Evolutionary conservation across 495 filamentous ascomycete genomes (phyloP), one percentile per base, ranked within the genome.

Genomic region (Aspergillus steynii): DNA sequence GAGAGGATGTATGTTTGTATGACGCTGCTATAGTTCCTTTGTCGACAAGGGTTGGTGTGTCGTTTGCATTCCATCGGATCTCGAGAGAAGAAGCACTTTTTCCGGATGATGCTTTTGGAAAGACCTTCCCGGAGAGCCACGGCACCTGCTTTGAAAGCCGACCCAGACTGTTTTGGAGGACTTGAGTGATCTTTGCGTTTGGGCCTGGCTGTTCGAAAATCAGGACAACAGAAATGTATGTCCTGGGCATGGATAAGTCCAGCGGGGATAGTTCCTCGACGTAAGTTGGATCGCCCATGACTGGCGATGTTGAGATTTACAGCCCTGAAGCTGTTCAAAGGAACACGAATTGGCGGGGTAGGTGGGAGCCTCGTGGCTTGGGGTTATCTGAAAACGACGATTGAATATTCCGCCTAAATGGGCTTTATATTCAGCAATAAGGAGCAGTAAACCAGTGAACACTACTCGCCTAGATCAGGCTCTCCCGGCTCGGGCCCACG

Each of bases 191-290:
- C 29, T 2, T 0, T 32, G 7, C 2, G 0, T 27, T 49, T 34
- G 55, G 32, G 0, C 4, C 49, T 32, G 61, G n/a, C 4, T 3
- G 8, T 49, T 31, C 27, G 49, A 62, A 62, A 20, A 58, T 50
- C 9, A 62, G 28, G 29, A 62, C 55, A 50, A 58, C 61, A 50
- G 34, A 31, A 6, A 62, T 62, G 50, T 62, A 58, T 27, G 55
- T 55, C 5, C 50, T 54, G 8, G 57, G 57, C 56, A 64, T 64
- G 3, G 20, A 0, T 52, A 53, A n/a, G 48, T 64, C 61, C 29
- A 64, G 51, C 29, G 53, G 57, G n/a, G 52, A 29, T 8, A 64
- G 48, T 5, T 46, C 1, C 29, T 53, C 51, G 6, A 50, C 49
- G 49, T 50, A 46, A n/a, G n/a, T n/a, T n/a, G n/a, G n/a, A n/a